phyloP scores from a whole-genome alignment of 257 asterid species.

The Capsicum chinense region DNA sequence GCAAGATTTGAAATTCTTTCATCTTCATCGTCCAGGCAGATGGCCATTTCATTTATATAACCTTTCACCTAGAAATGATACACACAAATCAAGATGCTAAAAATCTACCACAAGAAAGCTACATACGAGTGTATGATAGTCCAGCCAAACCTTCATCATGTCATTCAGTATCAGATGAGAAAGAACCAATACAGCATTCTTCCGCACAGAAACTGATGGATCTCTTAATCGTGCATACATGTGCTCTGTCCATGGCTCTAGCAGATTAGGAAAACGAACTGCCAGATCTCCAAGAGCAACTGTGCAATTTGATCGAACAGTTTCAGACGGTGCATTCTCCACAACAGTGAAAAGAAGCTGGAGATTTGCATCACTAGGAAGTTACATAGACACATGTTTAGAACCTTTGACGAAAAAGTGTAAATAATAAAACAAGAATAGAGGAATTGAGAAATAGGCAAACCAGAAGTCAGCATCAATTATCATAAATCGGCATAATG shows the following conservation, averaged over 20 bases:
- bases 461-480: conserved; percentile 93
- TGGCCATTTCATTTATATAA: conserved; percentile 89
- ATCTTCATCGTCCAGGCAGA: conserved; percentile 86
- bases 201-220: conserved; percentile 76
- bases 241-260: conserved; percentile 99
- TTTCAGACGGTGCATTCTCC: conserved; percentile 91
- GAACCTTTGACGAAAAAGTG: conserved; percentile 22
- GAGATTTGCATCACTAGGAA: conserved; percentile 79
- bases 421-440: not conserved
- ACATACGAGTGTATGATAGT: conserved; percentile 31
- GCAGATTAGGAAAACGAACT: conserved; percentile 89
- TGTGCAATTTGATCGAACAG: conserved; percentile 94
- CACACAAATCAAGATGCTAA: conserved; percentile 30
- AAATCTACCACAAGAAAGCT: conserved; percentile 29
- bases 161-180: conserved; percentile 96
- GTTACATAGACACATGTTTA: conserved; percentile 32
- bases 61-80: conserved; percentile 78
- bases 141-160: conserved; percentile 89
- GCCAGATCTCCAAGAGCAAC: conserved; percentile 97
- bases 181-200: conserved; percentile 93
- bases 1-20: conserved; percentile 87
- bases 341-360: conserved; percentile 97
- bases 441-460: conserved; percentile 29
- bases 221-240: conserved; percentile 93
- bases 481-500: conserved; percentile 88